Conservation (phyloP, 1,284 basidiomycete genomes). For the Apiotrichum laibachii region DNA sequence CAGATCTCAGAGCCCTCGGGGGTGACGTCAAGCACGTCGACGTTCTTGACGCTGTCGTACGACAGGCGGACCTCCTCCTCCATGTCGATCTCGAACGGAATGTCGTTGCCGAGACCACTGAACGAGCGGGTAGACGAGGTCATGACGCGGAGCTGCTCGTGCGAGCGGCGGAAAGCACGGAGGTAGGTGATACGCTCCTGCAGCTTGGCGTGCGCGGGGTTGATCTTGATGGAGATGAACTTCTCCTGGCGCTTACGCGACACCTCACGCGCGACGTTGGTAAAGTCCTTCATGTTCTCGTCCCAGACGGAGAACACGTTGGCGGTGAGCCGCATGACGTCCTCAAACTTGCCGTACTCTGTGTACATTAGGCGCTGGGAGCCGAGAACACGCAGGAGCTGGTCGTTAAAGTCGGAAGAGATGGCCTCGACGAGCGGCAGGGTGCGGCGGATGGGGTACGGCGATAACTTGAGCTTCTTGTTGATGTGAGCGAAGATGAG, state of each 20-base stretch:
- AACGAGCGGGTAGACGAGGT: constrained; percentile 89
- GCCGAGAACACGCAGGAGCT: constrained; percentile 83
- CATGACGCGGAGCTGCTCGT: constrained; percentile 96
- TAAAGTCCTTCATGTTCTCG: constrained; percentile 96
- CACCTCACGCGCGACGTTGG: constrained; percentile 92
- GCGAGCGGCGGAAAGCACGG: constrained; percentile 90
- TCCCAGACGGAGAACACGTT: constrained; percentile 94
- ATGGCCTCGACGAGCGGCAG: constrained; percentile 97
- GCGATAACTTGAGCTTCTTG: constrained; percentile 90
- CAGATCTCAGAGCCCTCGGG: constrained; percentile 97
- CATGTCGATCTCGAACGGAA: constrained; percentile 75
- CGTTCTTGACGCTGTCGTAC: constrained; percentile 92
- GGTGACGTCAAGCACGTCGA: constrained; percentile 92
- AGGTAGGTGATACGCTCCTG: constrained; percentile 86
- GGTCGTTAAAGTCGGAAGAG: constrained; percentile 94
- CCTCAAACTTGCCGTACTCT: constrained; percentile 90
- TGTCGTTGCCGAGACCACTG: constrained; percentile 65
- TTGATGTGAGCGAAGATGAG: constrained; percentile 92
- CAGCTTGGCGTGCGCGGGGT: constrained; percentile 83
- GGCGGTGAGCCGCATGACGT: constrained; percentile 70
- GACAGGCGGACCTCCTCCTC: constrained; percentile 93
- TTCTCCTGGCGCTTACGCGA: constrained; percentile 86
- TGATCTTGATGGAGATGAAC: constrained; percentile 97
- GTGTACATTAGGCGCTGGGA: constrained; percentile 88
- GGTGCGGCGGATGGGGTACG: constrained; percentile 92